phyloP scores from a whole-genome alignment of 257 asterid species.

The Parsonsia alboflavescens region DNA sequence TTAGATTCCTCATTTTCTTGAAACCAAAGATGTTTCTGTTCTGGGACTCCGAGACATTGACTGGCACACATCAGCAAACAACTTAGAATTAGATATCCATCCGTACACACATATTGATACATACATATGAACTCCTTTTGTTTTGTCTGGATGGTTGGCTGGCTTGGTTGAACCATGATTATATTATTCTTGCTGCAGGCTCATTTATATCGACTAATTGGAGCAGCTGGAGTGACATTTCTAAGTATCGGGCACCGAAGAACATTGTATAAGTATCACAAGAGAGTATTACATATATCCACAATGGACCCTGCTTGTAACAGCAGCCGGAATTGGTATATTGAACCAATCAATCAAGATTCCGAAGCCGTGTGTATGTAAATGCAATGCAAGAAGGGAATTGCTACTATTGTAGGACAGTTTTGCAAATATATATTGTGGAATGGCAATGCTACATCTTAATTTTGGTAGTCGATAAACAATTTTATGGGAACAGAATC shows the following conservation, averaged over 20 bases:
- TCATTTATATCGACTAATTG: constrained; percentile 49
- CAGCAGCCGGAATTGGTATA: constrained; percentile 44
- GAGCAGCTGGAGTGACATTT: constrained; percentile 62
- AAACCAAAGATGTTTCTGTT: neutral
- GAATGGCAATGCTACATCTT: no score
- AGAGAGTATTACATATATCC: constrained; percentile 37
- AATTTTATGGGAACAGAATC: no score
- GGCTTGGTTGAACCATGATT: neutral
- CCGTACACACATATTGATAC: neutral
- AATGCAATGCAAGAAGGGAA: no score
- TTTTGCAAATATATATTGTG: neutral
- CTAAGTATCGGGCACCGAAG: constrained; percentile 72
- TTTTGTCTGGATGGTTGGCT: neutral
- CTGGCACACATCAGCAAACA: no score
- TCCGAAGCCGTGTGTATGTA: constrained; percentile 18
- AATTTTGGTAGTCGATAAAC: no score
- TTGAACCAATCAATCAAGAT: constrained; percentile 41
- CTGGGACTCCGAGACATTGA: no score
- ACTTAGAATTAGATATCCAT: neutral
- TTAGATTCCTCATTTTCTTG: no score
- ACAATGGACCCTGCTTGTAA: constrained; percentile 32
- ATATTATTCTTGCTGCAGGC: constrained; percentile 43
- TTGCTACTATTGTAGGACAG: neutral
- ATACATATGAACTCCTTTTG: neutral
- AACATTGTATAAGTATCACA: constrained; percentile 54